Base-by-base conservation (phyloP, 441 rosid genomes). In the Mallotus repandus region DNA sequence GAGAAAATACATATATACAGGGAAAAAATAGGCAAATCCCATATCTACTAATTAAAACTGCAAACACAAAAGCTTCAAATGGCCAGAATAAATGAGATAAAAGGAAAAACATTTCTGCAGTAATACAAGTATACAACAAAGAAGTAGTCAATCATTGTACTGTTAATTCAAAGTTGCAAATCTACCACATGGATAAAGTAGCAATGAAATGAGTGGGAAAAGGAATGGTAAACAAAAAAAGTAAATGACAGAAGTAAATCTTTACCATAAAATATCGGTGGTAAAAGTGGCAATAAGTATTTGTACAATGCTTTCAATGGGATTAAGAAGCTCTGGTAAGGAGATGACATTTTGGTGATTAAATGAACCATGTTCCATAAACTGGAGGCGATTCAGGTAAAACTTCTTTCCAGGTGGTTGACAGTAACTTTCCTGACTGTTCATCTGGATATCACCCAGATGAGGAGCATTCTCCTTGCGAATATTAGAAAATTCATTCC, bases 261-360 rank as follows among this genome's bases (percentile, higher is more conserved):
- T 80, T 63, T 85, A 91, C 99, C 98, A 92, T 78, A 68, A 74
- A 72, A 92, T 80, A 81, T 95, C 99, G 66, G 91, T 86, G 2
- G 98, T 95, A 82, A 95, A 95, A 48, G 99, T 92, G 7, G 99
- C 98, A 82, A 89, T 79, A 79, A 95, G 92, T 46, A 95, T 87
- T 67, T 78, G 81, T 14, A 77, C 78, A 78, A 95, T 87, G 82
- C 76, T 89, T 60, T 87, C 86, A 69, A 89, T 80, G 63, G 97
- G 98, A 79, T 85, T 65, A 66, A 95, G 86, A 85, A 95, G 97
- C 78, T 91, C 98, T 41, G 84, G 86, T 79, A 95, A 83, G 58
- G 98, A 91, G 80, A 91, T 79, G 72, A 74, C 81, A 65, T 85
- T 78, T 68, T 81, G 77, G 77, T 67, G 68, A 74, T 75, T 74